Evolutionary conservation across 306 rosid species (phyloP), one percentile per base, ranked within the genome.

Genomic region (Acacia confusa): DNA sequence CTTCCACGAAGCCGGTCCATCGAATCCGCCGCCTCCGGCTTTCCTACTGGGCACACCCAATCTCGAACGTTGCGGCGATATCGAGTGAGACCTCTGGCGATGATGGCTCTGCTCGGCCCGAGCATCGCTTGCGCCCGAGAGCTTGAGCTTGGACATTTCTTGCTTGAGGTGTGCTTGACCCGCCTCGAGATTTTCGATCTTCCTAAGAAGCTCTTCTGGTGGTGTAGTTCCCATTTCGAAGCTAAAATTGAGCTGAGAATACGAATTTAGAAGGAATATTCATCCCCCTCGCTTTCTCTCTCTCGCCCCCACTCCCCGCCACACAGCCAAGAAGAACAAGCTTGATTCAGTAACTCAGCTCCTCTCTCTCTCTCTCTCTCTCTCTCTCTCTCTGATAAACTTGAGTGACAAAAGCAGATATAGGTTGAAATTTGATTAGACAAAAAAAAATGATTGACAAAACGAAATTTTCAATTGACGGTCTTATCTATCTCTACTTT

Each of bases 21-120:
- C 87, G 1, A 82, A 70, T 66, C 82, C 90, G 0, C 55, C 86
- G 16, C 66, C 78, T 2, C 85, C 88, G 22, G 73, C 84, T 53
- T 81, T 79, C 66, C 81, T 87, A 65, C 80, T 70, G 6, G 87
- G 82, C 5, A 82, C 43, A 65, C 86, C 92, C 4, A 93, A 75
- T 60, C 94, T 84, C 0, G 94, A 89, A 72, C 99, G 97, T 81
- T 94, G 97, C 41, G 99, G 98, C 4, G 99, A 96, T 8, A 94
- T 88, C 8, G 99, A 96, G 83, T 94, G 98, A 30, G 99, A 89
- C 87, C 99, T 88, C 74, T 90, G 97, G 53, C 92, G 97, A 58
- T 85, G 97, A 58, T 85, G 89, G n/a, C 82, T 76, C 6, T 84
- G 80, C 2, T 76, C 86, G 2, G 66, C 66, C 64, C 77, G 86